phyloP scores from a whole-genome alignment of 2,329 filamentous ascomycete species.

The Endoconidiophora polonica region DNA sequence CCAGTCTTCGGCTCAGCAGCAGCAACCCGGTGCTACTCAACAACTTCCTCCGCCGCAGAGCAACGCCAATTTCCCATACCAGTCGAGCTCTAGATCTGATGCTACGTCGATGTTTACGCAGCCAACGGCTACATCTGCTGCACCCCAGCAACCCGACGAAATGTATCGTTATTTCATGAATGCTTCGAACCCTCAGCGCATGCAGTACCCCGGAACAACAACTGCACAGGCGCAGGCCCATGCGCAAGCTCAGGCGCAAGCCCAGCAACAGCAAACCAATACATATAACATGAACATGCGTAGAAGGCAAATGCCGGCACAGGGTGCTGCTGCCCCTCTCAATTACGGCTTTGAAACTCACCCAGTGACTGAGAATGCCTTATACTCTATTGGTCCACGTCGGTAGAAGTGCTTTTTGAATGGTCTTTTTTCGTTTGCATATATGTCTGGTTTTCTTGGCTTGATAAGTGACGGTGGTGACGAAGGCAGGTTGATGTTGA shows the following conservation, averaged over 20 bases:
- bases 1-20: neutral
- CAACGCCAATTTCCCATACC: neutral
- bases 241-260: conserved; percentile 2
- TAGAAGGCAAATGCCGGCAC: neutral
- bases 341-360: neutral
- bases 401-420: neutral
- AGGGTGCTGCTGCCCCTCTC: neutral
- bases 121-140: neutral
- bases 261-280: neutral
- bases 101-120: conserved; percentile 1
- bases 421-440: neutral
- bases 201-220: conserved; percentile 1
- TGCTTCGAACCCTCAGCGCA: neutral
- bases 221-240: neutral
- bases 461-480: no score
- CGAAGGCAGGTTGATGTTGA: no score
- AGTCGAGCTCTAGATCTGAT: neutral
- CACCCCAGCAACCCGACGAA: neutral
- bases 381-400: conserved; percentile 3
- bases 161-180: neutral
- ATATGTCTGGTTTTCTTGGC: no score
- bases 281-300: neutral
- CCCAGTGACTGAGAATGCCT: neutral
- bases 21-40: neutral
- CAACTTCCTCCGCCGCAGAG: conserved; percentile 3